Conservation (phyloP, 1,284 basidiomycete genomes). For the Papiliotrema flavescens region DNA sequence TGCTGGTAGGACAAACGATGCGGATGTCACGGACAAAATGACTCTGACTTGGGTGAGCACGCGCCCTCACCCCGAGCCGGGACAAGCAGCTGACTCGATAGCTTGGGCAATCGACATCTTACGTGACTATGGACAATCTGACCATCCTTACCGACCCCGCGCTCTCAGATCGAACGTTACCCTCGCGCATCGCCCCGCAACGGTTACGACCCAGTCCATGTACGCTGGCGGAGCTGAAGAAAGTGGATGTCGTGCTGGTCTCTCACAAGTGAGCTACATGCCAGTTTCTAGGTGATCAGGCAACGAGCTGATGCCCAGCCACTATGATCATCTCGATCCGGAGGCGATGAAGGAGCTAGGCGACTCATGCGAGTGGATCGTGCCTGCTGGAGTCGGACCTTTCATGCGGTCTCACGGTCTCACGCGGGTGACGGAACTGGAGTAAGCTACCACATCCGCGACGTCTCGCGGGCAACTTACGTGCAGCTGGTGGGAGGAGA, state of each 20-base stretch:
- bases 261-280: slow-evolving; percentile 48
- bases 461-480: neutral
- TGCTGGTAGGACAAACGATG: slow-evolving; percentile 14
- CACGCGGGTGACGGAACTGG: slow-evolving; percentile 44
- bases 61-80: neutral
- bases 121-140: slow-evolving; percentile 52
- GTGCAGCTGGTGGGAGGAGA: slow-evolving; percentile 46
- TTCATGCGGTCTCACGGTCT: slow-evolving; percentile 41
- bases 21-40: slow-evolving; percentile 42
- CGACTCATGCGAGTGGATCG: slow-evolving; percentile 45
- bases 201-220: slow-evolving; percentile 50
- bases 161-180: slow-evolving; percentile 50
- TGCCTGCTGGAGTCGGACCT: slow-evolving; percentile 39
- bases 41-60: slow-evolving; percentile 39
- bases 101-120: slow-evolving; percentile 51
- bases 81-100: slow-evolving; percentile 4
- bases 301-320: slow-evolving; percentile 20
- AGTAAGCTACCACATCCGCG: slow-evolving; percentile 26
- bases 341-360: slow-evolving; percentile 43
- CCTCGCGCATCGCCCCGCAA: slow-evolving; percentile 46
- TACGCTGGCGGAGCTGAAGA: slow-evolving; percentile 45
- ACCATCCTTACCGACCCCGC: slow-evolving; percentile 54
- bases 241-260: slow-evolving; percentile 50
- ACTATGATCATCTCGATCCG: slow-evolving; percentile 48
- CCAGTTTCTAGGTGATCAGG: neutral